Conservation (phyloP, 441 rosid genomes). For the Breynia disticha region DNA sequence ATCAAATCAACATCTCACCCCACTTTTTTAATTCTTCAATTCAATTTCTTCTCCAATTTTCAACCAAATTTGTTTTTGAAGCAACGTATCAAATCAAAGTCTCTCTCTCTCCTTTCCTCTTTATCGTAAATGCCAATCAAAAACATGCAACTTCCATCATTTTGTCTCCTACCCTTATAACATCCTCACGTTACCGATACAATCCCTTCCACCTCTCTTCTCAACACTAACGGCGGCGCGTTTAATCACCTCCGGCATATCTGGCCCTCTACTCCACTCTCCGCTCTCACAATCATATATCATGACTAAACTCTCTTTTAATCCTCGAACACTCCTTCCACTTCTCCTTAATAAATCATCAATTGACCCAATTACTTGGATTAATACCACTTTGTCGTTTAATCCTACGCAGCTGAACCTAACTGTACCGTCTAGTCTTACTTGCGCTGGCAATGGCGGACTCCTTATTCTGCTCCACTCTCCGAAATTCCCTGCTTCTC, state of each 20-base stretch:
- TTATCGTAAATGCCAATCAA: slow-evolving; percentile 9
- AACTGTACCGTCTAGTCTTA: slow-evolving; percentile 56
- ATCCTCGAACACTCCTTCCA: slow-evolving; percentile 51
- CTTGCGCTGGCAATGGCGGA: slow-evolving; percentile 66
- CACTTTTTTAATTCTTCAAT: too few species aligned
- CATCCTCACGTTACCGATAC: slow-evolving; percentile 10
- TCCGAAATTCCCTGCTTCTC: slow-evolving; percentile 35
- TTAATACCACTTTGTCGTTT: slow-evolving; percentile 54
- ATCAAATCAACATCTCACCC: too few species aligned
- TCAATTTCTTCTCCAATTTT: too few species aligned
- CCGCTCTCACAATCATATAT: slow-evolving; percentile 40
- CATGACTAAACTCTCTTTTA: slow-evolving; percentile 52
- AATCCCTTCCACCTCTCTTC: background rate
- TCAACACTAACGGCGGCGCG: slow-evolving; percentile 70
- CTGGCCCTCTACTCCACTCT: slow-evolving; percentile 69
- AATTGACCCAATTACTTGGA: slow-evolving; percentile 65
- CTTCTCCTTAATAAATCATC: slow-evolving; percentile 72
- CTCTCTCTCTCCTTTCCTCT: background rate
- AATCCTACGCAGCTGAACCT: slow-evolving; percentile 64
- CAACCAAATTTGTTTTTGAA: too few species aligned
- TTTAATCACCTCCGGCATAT: slow-evolving; percentile 53
- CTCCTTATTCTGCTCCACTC: slow-evolving; percentile 64
- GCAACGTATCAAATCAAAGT: too few species aligned
- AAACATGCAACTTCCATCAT: slow-evolving; percentile 10
- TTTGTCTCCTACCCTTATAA: slow-evolving; percentile 20